Evolutionary conservation across 2,329 filamentous ascomycete genomes (phyloP).

Genomic region (Stagonosporopsis cucurbitacearum): DNA sequence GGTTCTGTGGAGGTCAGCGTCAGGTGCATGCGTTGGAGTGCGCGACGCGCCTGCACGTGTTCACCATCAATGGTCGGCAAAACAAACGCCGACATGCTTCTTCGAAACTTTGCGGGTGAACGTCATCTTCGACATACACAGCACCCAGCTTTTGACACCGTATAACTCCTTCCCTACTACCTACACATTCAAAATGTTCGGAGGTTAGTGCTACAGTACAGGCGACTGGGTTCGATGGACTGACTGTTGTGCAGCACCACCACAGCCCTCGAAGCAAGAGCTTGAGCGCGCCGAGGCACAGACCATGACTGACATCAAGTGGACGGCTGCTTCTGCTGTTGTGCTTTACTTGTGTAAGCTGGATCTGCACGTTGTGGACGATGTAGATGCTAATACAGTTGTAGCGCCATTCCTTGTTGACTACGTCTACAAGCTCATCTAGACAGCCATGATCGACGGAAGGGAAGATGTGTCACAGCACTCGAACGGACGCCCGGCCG

Average conservation of each 20-base stretch:
- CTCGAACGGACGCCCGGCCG: conserved; percentile 2
- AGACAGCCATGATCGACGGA: conserved; percentile 22
- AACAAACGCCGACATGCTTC: conserved; percentile 20
- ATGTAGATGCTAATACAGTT: conserved; percentile 2
- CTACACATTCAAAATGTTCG: conserved; percentile 60
- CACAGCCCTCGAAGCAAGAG: conserved; percentile 73
- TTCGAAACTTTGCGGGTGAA: conserved; percentile 22
- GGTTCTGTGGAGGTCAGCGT: neutral
- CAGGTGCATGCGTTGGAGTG: neutral
- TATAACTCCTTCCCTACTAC: neutral
- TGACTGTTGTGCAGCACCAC: conserved; percentile 63
- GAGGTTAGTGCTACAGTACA: conserved; percentile 49
- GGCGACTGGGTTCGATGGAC: neutral
- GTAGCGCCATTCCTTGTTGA: conserved; percentile 64
- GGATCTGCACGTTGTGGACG: too few relatives aligned
- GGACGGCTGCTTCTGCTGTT: conserved; percentile 68
- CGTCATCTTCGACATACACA: conserved; percentile 21
- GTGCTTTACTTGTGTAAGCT: conserved; percentile 78
- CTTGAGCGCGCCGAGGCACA: conserved; percentile 68
- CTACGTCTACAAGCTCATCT: conserved; percentile 60
- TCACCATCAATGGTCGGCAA: conserved; percentile 9
- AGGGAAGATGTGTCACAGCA: neutral
- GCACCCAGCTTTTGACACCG: conserved; percentile 2
- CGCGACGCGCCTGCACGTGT: conserved; percentile 12
- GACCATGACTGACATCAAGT: conserved; percentile 71